Evolutionary conservation across 768 basidiomycete genomes (phyloP), one percentile per base, ranked within the genome.

Genomic region (Lactarius indigo): DNA sequence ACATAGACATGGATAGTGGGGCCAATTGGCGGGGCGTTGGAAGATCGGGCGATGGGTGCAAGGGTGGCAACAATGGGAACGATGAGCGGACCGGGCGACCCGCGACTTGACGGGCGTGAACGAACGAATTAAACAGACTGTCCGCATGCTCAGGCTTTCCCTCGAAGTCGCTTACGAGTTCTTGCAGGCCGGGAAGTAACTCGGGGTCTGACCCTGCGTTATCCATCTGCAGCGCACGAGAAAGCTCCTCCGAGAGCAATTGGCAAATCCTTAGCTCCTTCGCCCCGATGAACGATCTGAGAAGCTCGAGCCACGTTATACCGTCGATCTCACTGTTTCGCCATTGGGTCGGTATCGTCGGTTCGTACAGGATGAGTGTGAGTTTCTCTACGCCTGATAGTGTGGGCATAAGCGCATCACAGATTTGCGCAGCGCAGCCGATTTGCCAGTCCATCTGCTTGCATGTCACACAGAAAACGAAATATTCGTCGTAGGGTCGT

Each of bases 391-490:
- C 47, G 3, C 23, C 23, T 0, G 57, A 64, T 1, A 64, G 47
- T 6, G 44, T 2, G 15, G 57, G 37, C n/a, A n/a, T n/a, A 31
- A 64, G 64, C 17, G 47, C 33, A 28, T 26, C 9, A 4, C 44
- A 64, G 33, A 64, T 15, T 17, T 58, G 63, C 5, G 44, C 42
- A 6, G 63, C 63, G 18, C 56, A 44, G 13, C 20, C n/a, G 13
- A 64, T n/a, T 30, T 64, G 56, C 63, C 63, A 50, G 23, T 64
- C 44, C n/a, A 64, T 54, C 33, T 33, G 12, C 35, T n/a, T 64
- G 33, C 57, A 47, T 8, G 6, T 39, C n/a, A 64, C 18, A 17
- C 17, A 20, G 15, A 64, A 35, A 26, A 12, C 4, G 35, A 64
- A 52, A 9, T 4, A 3, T 1, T 35, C 33, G 10, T 18, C 18